Base-by-base conservation (phyloP, 441 rosid genomes). In the Croton laevigatus region DNA sequence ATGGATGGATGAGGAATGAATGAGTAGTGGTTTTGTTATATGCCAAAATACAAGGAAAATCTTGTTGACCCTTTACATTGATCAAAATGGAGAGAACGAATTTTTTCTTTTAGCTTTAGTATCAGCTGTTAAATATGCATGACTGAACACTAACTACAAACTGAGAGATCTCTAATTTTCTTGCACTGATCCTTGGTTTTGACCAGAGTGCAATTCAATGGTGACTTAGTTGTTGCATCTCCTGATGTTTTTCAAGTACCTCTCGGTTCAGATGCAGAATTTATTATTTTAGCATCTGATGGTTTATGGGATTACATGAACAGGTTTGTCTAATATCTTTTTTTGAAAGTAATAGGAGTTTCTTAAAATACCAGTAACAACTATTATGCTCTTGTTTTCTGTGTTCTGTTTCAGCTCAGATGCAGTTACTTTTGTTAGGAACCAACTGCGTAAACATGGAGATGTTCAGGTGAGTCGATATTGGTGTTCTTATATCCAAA, bases 221-320 rank as follows among this genome's bases (percentile, higher is more conserved):
- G 86, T 48, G 98, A 94, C 81, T 83, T 94, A 84, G 85, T 94
- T 59, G 80, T 80, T 46, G 92, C 97, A 73, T 83, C 86, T 62
- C 98, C 98, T 44, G 97, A 94, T 62, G 84, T 83, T 59, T 87
- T 78, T 66, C 87, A 87, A 88, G 80, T 85, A 64, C 65, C 89
- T 69, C 84, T 94, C 23, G 89, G 85, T 40, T 81, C 93, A n/a
- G 98, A 90, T 81, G 86, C 87, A 66, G 98, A 91, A 63, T 90
- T 94, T 77, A 58, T 94, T 61, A 48, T 94, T 34, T 78, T 94
- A 75, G 98, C 97, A 76, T 88, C 97, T 71, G 98, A 94, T 78
- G 97, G 98, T 69, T 76, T 94, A 72, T 91, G 97, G 98, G 98
- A 94, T 84, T 94, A 90, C 83, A 89, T 94, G 78, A 87, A 81